These are phyloP conservation scores for Crithidia acanthocephali DNA, from an alignment of 208 protist species.

Conservation along the genomic window DNA sequence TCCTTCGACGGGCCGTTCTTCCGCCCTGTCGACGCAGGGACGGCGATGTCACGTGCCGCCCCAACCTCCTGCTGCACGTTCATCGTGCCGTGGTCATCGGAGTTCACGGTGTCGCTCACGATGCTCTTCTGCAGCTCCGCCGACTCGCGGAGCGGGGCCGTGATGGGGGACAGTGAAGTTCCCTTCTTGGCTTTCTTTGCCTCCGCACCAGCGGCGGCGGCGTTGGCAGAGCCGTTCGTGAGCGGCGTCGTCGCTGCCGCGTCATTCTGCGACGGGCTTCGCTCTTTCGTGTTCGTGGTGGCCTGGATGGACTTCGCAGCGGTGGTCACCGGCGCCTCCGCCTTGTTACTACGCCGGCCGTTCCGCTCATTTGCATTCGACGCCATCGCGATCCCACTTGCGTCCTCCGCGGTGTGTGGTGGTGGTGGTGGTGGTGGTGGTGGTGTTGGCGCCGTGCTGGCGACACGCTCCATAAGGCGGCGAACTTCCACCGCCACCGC, in stretches of 20 bases:
- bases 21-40: neutral
- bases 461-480: neutral
- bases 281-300: neutral
- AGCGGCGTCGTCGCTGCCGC: neutral
- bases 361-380: too few species aligned
- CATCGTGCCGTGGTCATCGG: neutral
- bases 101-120: neutral
- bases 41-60: neutral
- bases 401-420: too few species aligned
- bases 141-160: neutral
- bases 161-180: neutral
- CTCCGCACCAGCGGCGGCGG: neutral
- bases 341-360: too few species aligned
- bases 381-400: too few species aligned
- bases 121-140: constrained; percentile 6
- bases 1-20: neutral
- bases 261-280: neutral
- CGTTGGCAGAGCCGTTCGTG: neutral
- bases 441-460: neutral
- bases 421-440: neutral
- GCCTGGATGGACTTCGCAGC: neutral
- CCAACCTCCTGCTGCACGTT: neutral
- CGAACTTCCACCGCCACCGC: neutral
- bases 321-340: too few species aligned
- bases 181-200: neutral